Base-by-base conservation (phyloP, 148 eudicot species). In the Rhododendron ferrugineum region DNA sequence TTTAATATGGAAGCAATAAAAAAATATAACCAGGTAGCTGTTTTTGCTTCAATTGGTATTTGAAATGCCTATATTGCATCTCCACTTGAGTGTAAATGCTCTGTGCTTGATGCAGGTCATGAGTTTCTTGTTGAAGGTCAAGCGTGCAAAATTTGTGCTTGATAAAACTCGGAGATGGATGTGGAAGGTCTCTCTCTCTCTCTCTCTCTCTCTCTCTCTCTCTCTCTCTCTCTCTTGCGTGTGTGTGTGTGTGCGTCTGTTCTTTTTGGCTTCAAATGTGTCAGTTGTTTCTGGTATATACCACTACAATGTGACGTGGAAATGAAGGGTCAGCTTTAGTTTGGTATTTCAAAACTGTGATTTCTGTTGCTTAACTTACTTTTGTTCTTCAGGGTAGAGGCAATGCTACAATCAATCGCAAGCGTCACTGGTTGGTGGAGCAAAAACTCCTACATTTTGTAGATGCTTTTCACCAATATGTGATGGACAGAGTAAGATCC, bases 391-490 rank as follows among this genome's bases (percentile, higher is more conserved):
- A 97, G 98, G 93, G 90, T 68, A 91, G 92, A 91, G 91, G 96
- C 81, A 86, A 84, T 72, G 91, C 89, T 80, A 88, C 94, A 86
- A 90, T 87, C 70, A 91, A 87, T 80, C 86, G 87, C 81, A 95
- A 97, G 90, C 98, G 79, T 80, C 96, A 91, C 82, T 95, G 98
- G 99, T 84, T 97, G 83, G 94, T 97, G 85, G 98, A 94, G 89
- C 99, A 97, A 88, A 97, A 97, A 88, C 95, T 97, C 66, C 90
- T 95, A 83, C 99, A 97, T 89, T 97, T 97, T 87, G 97, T 97
- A 86, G 99, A 97, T 92, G 99, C 99, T 83, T 97, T 97, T 91
- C 99, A 97, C 90, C 98, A 97, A 89, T 97, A 97, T 85, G 98
- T 97, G 85, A 97, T 97, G 99, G 99, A 97, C 87, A 90, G 98